A percentile compares a stretch with the other conserved stretches of the same genome.
Evolutionary conservation across 106 monocot species (phyloP).

Genomic region (Allium cepa): DNA sequence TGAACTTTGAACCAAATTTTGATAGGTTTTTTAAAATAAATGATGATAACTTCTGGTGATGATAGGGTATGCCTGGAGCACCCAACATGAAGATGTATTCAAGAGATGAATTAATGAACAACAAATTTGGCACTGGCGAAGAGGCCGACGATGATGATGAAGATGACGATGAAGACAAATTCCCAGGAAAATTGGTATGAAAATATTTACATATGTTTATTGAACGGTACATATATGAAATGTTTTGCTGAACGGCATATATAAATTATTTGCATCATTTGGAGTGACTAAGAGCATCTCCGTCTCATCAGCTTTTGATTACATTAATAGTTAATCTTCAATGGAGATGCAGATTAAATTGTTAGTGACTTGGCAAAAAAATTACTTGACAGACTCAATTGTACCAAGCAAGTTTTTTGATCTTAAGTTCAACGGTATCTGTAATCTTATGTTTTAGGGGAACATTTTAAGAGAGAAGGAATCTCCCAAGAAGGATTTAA

Average conservation of each 20-base stretch:
- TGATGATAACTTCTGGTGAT: background rate
- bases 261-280: too few species aligned
- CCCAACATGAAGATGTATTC: constrained; percentile 98
- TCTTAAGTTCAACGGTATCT: background rate
- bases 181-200: constrained; percentile 65
- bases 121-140: constrained; percentile 49
- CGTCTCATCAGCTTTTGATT: too few species aligned
- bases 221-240: too few species aligned
- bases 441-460: constrained; percentile 30
- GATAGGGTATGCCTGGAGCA: constrained; percentile 91
- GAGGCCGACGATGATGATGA: constrained; percentile 52
- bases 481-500: constrained; percentile 37
- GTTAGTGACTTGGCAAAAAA: too few species aligned
- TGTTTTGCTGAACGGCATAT: too few species aligned
- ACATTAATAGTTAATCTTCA: too few species aligned
- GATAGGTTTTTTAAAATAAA: background rate
- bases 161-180: constrained; percentile 55
- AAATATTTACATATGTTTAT: background rate
- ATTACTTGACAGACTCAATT: too few species aligned
- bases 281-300: too few species aligned
- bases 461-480: constrained; percentile 55
- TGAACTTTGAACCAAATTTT: background rate
- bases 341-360: too few species aligned
- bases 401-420: background rate
- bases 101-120: constrained; percentile 81